Evolutionary conservation across 139 green algal genomes (phyloP), one percentile per base, ranked within the genome.

Genomic region (Ostreobium quekettii): DNA sequence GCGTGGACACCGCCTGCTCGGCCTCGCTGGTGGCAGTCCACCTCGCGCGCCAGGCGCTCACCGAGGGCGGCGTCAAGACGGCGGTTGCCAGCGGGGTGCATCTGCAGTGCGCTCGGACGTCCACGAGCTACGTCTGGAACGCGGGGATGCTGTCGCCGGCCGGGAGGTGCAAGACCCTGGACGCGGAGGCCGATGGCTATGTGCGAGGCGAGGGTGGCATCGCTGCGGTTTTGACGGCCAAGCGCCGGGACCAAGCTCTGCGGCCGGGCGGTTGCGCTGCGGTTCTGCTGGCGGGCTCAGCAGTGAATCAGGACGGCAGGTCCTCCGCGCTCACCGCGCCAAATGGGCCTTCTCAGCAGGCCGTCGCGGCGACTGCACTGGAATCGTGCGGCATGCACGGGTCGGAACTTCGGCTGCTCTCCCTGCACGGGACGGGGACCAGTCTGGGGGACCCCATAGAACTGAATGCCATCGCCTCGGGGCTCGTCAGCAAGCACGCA

Each of bases 371-470:
- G 0, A 37, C 48, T 7, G 86, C 85, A 0, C 72, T 95, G 60
- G 47, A 39, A 33, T 66, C 62, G 22, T 80, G 82, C 15, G 46
- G 38, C 0, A 8, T 85, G 29, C 4, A 49, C 19, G 22, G 62
- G n/a, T 4, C 24, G 8, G 61, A 63, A 2, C 31, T 80, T 26
- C 49, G 60, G 1, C 28, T 56, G 11, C 71, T 93, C 39, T 75
- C 87, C 26, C 75, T 91, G 74, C 88, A 95, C 61, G 90, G 89
- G 64, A 96, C 90, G 6, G 90, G 90, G 11, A 96, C 90, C 15
- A 71, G 85, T 4, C 79, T 96, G n/a, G 90, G 90, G 15, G 90
- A 96, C 68, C 88, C 89, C 4, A 95, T 95, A 39, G 90, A 96
- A 69, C 64, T 91, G 0, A 85, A 85, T 1, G 87, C 87, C 35